phyloP scores from a whole-genome alignment of 2,329 filamentous ascomycete genomes.

The Sclerotiophoma versabilis region DNA sequence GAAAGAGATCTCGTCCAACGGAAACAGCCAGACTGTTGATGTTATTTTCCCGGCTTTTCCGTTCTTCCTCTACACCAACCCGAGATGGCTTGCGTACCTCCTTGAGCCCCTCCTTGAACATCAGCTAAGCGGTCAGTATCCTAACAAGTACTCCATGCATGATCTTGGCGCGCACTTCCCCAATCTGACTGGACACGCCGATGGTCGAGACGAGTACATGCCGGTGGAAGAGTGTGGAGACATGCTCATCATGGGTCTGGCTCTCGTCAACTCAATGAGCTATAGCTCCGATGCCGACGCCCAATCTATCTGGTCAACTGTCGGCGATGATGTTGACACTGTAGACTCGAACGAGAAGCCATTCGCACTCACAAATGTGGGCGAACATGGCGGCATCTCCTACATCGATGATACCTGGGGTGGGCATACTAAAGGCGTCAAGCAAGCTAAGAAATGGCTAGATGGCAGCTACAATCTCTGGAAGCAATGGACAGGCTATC shows the following conservation, averaged over 20 bases:
- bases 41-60: slow-evolving; percentile 88
- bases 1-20: slow-evolving; percentile 86
- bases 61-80: slow-evolving; percentile 86
- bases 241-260: slow-evolving; percentile 83
- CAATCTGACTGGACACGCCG: slow-evolving; percentile 76
- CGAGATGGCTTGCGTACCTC: slow-evolving; percentile 79
- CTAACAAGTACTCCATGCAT: slow-evolving; percentile 81
- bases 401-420: slow-evolving; percentile 70
- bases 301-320: slow-evolving; percentile 65
- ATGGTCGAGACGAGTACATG: slow-evolving; percentile 76
- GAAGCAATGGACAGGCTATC: slow-evolving; percentile 79
- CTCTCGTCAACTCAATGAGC: slow-evolving; percentile 75
- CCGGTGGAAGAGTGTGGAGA: slow-evolving; percentile 81
- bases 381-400: slow-evolving; percentile 59
- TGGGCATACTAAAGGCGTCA: slow-evolving; percentile 60
- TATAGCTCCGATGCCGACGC: slow-evolving; percentile 65
- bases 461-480: slow-evolving; percentile 73
- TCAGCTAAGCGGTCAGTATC: slow-evolving; percentile 82
- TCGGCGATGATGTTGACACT: slow-evolving; percentile 42
- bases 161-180: slow-evolving; percentile 77
- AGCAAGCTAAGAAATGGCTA: slow-evolving; percentile 70
- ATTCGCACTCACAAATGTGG: slow-evolving; percentile 59
- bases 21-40: slow-evolving; percentile 85
- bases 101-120: slow-evolving; percentile 83
- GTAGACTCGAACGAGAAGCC: slow-evolving; percentile 41